A percentile compares a stretch with the other conserved stretches of the same genome.
These are phyloP conservation scores for Parathielavia hyrcaniae DNA, from an alignment of 495 filamentous ascomycete species.

Conservation along the genomic window DNA sequence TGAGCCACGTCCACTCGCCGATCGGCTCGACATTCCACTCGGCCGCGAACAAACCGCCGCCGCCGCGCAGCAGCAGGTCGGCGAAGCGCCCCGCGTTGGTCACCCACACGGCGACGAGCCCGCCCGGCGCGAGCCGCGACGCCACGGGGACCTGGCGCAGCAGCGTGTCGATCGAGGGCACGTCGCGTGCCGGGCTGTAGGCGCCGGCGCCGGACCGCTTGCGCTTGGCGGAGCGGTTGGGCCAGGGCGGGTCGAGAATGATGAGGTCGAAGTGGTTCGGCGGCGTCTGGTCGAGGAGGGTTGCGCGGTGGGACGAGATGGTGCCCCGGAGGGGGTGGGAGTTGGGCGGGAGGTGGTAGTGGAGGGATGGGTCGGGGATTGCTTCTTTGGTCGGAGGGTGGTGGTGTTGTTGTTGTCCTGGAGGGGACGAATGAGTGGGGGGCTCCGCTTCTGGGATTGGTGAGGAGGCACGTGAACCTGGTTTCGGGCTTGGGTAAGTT, in stretches of 20 bases:
- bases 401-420: neutral
- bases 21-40: conserved; percentile 57
- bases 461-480: conserved; percentile 1
- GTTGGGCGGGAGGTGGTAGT: neutral
- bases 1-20: conserved; percentile 93
- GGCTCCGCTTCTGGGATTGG: neutral
- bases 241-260: conserved; percentile 89
- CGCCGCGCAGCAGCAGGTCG: conserved; percentile 46
- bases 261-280: conserved; percentile 60
- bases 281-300: neutral
- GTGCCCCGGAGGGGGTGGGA: neutral
- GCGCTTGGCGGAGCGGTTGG: conserved; percentile 76
- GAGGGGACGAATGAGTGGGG: neutral
- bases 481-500: neutral
- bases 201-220: conserved; percentile 33
- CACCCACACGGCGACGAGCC: conserved; percentile 74
- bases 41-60: conserved; percentile 42
- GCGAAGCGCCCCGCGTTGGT: conserved; percentile 67
- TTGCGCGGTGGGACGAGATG: neutral
- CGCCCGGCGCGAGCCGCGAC: conserved; percentile 48
- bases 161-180: conserved; percentile 37
- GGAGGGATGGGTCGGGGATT: neutral
- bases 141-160: conserved; percentile 50
- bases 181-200: conserved; percentile 53
- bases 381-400: neutral